Percentiles rank a stretch among this genome's conserved stretches.
These are phyloP conservation scores for Gautieria morchelliformis DNA, from an alignment of 768 basidiomycete genomes.

Conservation along the genomic window DNA sequence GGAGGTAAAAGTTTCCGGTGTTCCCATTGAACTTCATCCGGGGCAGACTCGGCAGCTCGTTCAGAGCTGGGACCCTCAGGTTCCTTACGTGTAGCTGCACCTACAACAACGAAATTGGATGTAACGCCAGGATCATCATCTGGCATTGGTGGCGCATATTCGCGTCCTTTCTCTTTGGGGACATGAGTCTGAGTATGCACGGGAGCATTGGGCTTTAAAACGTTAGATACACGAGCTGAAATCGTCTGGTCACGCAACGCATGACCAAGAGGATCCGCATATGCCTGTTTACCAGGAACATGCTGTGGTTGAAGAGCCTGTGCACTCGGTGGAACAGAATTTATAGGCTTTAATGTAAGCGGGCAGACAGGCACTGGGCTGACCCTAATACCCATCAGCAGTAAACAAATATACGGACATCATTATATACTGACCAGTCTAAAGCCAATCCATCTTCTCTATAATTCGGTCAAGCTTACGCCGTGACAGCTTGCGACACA, in stretches of 20 bases:
- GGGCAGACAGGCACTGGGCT: conserved; percentile 1
- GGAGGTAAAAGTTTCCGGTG: conserved; percentile 3
- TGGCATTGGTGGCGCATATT: neutral
- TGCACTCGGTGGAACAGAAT: conserved; percentile 15
- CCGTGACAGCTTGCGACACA: neutral
- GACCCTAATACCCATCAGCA: neutral
- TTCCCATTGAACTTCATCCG: neutral
- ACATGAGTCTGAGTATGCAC: neutral
- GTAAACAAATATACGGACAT: neutral
- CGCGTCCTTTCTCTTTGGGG: neutral
- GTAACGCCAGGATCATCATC: neutral
- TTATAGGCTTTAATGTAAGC: conserved; percentile 9
- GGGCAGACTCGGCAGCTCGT: neutral
- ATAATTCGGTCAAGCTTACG: neutral
- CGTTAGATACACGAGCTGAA: neutral
- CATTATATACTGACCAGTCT: conserved; percentile 4
- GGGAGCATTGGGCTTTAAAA: neutral
- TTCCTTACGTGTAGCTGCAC: conserved; percentile 2
- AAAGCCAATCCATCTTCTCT: conserved; percentile 7
- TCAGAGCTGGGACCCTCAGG: neutral
- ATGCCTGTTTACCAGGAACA: neutral
- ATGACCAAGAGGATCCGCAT: conserved; percentile 2
- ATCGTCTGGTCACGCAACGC: conserved; percentile 3
- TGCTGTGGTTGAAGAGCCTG: neutral
- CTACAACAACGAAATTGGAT: conserved; percentile 1